Percentiles rank a stretch among this genome's conserved stretches.
phyloP scores from a whole-genome alignment of 2,329 filamentous ascomycete species.

The Periglandula ipomoeae region DNA sequence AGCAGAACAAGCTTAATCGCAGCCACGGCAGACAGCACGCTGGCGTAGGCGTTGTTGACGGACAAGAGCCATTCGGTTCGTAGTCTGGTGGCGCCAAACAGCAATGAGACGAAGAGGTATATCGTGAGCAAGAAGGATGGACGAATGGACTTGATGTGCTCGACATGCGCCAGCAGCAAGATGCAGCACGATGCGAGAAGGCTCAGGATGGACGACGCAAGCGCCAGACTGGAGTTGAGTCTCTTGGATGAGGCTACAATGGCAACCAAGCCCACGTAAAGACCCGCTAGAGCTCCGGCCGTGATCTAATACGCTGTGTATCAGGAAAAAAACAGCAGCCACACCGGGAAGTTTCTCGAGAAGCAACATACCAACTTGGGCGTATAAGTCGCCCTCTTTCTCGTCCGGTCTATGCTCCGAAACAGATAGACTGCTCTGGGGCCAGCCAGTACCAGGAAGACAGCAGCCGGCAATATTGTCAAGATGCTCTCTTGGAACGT shows the following conservation, averaged over 20 bases:
- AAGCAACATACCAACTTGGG: conserved; percentile 13
- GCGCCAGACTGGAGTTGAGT: conserved; percentile 18
- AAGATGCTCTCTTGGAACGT: conserved; percentile 22
- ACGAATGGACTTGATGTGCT: conserved; percentile 24
- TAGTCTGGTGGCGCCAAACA: conserved; percentile 23
- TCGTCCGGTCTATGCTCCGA: too few species aligned
- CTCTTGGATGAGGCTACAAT: conserved; percentile 16
- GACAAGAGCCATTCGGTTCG: conserved; percentile 24
- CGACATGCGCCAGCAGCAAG: conserved; percentile 19
- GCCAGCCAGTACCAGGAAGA: too few species aligned
- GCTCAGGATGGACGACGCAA: conserved; percentile 20
- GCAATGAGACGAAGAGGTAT: conserved; percentile 20
- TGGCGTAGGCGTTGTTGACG: conserved; percentile 15
- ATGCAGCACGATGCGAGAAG: conserved; percentile 19
- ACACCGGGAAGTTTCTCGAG: conserved; percentile 6
- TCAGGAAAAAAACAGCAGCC: background rate
- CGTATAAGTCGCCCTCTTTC: conserved; percentile 17
- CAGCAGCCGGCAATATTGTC: too few species aligned
- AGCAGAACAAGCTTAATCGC: conserved; percentile 18
- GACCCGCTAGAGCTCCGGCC: conserved; percentile 14
- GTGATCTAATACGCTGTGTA: conserved; percentile 10
- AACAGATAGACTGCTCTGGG: too few species aligned
- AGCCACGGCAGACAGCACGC: conserved; percentile 14
- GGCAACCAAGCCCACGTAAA: conserved; percentile 19
- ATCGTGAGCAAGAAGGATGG: conserved; percentile 22